Conservation (phyloP, 2,329 filamentous ascomycete species). For the Talaromyces marneffei region DNA sequence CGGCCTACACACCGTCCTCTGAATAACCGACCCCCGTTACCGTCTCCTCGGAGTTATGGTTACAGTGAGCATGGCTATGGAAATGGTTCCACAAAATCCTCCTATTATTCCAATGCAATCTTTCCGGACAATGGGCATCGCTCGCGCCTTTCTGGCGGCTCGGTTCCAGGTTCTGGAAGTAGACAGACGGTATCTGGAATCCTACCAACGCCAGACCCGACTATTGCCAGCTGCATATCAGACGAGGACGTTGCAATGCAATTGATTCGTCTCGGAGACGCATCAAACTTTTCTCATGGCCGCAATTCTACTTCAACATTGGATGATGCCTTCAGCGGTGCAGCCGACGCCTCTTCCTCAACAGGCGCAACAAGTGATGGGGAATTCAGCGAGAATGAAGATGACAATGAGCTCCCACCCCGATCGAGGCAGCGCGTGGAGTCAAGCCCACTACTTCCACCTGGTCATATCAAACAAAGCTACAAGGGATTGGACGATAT, state of each 20-base stretch:
- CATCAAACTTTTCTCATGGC: slow-evolving; percentile 87
- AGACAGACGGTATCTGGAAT: slow-evolving; percentile 50
- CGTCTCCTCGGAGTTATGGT: slow-evolving; percentile 75
- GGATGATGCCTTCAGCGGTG: slow-evolving; percentile 88
- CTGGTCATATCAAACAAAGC: slow-evolving; percentile 41
- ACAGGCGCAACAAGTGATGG: slow-evolving; percentile 79
- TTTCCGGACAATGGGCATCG: slow-evolving; percentile 55
- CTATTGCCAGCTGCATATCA: slow-evolving; percentile 91
- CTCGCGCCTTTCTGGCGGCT: slow-evolving; percentile 48
- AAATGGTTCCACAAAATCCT: slow-evolving; percentile 26
- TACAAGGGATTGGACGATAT: slow-evolving; percentile 49
- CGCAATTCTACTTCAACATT: slow-evolving; percentile 88
- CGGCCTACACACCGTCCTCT: slow-evolving; percentile 74
- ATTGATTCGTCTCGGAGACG: slow-evolving; percentile 90
- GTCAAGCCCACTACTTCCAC: slow-evolving; percentile 41
- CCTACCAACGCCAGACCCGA: slow-evolving; percentile 92
- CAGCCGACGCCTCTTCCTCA: slow-evolving; percentile 69
- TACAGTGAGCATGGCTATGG: slow-evolving; percentile 43
- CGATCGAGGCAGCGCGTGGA: slow-evolving; percentile 40
- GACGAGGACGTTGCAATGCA: slow-evolving; percentile 98
- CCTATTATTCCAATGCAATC: slow-evolving; percentile 58
- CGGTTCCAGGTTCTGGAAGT: slow-evolving; percentile 37
- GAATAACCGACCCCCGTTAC: slow-evolving; percentile 67
- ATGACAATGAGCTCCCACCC: slow-evolving; percentile 48
- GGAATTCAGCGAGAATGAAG: slow-evolving; percentile 54